phyloP scores from a whole-genome alignment of 129 eudicot genomes.

The Cynara cardunculus region DNA sequence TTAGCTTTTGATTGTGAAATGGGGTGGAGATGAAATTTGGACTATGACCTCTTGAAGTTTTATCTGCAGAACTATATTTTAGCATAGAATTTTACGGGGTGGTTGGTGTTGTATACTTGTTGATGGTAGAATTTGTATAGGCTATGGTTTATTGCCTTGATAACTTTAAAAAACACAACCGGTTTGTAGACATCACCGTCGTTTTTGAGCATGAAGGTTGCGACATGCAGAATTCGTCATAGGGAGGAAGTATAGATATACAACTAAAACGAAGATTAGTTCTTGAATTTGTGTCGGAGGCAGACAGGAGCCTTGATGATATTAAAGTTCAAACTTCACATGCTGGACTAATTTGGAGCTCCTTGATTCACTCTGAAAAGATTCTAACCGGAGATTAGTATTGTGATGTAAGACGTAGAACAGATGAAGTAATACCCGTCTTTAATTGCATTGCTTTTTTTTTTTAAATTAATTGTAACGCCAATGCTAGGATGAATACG shows the following conservation, averaged over 20 bases:
- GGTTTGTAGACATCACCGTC: not conserved
- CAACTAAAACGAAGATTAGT: not conserved
- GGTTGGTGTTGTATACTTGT: constrained; percentile 2
- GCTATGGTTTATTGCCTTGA: not conserved
- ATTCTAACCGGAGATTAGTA: not conserved
- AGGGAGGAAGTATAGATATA: not conserved
- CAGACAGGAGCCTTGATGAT: not conserved
- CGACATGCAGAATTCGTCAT: not conserved
- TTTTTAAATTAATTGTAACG: not conserved
- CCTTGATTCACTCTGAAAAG: not conserved
- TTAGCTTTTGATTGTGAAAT: not conserved
- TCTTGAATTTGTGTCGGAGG: not conserved
- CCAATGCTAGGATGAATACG: not conserved
- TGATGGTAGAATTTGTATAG: not conserved
- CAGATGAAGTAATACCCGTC: not conserved
- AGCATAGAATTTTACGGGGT: not conserved
- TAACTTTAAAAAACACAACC: not conserved
- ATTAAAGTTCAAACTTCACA: not conserved
- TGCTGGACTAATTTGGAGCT: not conserved
- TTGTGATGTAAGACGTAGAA: not conserved
- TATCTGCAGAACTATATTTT: not conserved
- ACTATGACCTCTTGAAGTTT: not conserved
- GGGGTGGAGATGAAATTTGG: constrained; percentile 2
- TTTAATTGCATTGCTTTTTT: not conserved
- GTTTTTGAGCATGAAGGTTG: not conserved